phyloP scores from a whole-genome alignment of 306 rosid species.

The Geum urbanum region DNA sequence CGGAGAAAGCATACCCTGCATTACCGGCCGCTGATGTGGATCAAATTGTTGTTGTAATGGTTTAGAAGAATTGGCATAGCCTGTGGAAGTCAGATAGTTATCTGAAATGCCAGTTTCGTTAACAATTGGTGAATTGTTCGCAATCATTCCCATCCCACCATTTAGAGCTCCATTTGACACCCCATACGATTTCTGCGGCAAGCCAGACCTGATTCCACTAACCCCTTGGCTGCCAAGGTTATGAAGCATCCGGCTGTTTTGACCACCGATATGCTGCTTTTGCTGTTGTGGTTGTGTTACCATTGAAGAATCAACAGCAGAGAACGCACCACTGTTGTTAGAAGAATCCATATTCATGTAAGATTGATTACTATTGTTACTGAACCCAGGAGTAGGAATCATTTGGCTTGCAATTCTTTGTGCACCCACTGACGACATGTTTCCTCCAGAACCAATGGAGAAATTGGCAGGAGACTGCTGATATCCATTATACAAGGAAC shows the following conservation, averaged over 20 bases:
- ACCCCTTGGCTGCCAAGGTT: conserved; percentile 68
- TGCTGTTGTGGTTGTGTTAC: conserved; percentile 62
- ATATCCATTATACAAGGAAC: conserved; percentile 71
- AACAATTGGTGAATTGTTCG: conserved; percentile 50
- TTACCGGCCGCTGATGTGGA: conserved; percentile 50
- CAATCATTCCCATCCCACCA: conserved; percentile 72
- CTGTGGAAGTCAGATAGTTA: conserved; percentile 43
- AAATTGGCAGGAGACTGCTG: conserved; percentile 70
- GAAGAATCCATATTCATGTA: conserved; percentile 62
- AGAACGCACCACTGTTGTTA: conserved; percentile 53
- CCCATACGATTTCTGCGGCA: conserved; percentile 72
- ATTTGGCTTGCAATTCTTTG: conserved; percentile 78
- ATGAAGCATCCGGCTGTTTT: conserved; percentile 66
- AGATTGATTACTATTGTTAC: conserved; percentile 50
- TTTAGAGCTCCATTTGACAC: conserved; percentile 69
- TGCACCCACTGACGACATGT: conserved; percentile 57
- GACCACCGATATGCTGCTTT: conserved; percentile 70
- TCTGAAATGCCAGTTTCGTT: conserved; percentile 68
- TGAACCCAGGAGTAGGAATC: conserved; percentile 98
- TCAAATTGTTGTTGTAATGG: conserved; percentile 65
- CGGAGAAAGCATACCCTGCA: conserved; percentile 57
- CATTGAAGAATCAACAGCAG: conserved; percentile 60
- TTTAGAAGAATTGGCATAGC: conserved; percentile 61
- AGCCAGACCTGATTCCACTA: conserved; percentile 68
- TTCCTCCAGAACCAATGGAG: conserved; percentile 62